Evolutionary conservation across 371 early-diverging fungal genomes (phyloP), one percentile per base, ranked within the genome.

Genomic region (Actinomortierella wolfii): DNA sequence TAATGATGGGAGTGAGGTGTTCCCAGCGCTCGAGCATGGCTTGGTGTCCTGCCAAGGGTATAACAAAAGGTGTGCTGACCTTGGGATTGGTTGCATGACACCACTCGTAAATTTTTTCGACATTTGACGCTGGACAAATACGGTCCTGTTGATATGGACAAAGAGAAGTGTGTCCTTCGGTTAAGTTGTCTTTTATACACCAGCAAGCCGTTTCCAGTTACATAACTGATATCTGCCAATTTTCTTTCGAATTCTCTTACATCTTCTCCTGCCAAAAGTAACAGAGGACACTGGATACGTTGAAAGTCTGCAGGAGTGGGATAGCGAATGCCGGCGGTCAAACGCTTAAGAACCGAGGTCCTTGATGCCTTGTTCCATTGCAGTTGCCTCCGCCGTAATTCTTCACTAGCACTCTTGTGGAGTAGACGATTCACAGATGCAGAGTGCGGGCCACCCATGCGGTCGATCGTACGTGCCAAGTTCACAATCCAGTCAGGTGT

Each of bases 11-110:
- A 51, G 86, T 89, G 0, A 89, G 85, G 6, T 83, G 61, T 49
- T 88, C 86, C 42, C 88, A 86, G 18, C 82, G 77, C 56, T 90
- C 88, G 1, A 87, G 58, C 87, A 89, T 89, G 6, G 84, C 81
- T 53, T 81, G 73, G 76, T 90, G 91, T 25, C 86, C 89, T 23
- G 87, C 83, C 43, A 79, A 79, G 3, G 84, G 84, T 24, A 90
- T 83, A 5, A 87, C 69, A 54, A 83, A 86, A 8, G 86, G 87
- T 11, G 78, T 78, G 24, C 71, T 51, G 13, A 60, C 58, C 23
- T 44, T 25, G 42, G 43, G 54, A 34, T 68, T 62, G 34, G 59
- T 51, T 7, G 8, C 29, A 6, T 26, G 40, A 46, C 70, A 61
- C 70, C 70, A 70, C 5, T 57, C 57, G 51, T 56, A 64, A 17